Percentiles rank a stretch among this genome's conserved stretches.
Conservation (phyloP, 495 filamentous ascomycete species). For the Darksidea phi region DNA sequence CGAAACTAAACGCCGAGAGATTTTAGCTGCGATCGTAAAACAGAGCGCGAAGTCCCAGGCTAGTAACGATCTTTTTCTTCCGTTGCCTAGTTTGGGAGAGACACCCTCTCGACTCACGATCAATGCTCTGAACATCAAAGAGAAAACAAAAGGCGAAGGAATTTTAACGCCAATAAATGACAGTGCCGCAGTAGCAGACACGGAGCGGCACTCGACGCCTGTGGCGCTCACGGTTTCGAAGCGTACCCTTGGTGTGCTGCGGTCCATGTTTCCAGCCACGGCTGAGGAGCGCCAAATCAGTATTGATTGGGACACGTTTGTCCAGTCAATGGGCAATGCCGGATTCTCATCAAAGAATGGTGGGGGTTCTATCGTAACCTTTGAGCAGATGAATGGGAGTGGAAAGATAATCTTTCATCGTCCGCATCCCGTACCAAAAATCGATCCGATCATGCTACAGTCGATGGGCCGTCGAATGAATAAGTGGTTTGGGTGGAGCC, state of each 20-base stretch:
- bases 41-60: no score
- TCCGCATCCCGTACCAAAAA: background rate
- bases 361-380: background rate
- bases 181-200: background rate
- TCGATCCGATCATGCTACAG: constrained; percentile 1
- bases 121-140: background rate
- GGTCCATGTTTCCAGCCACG: background rate
- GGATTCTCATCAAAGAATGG: background rate
- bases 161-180: no score
- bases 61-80: no score
- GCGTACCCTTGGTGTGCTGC: background rate
- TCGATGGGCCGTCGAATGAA: constrained; percentile 1
- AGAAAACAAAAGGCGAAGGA: background rate
- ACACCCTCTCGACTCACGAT: background rate
- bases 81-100: no score
- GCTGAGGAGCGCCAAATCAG: background rate
- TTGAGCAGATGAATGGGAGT: background rate
- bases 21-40: no score
- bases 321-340: background rate
- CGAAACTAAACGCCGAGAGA: no score
- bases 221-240: background rate
- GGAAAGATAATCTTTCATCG: background rate
- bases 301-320: background rate
- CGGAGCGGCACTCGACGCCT: background rate
- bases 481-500: background rate